Conservation (phyloP, 306 rosid species). For the Nissolia schottii region DNA sequence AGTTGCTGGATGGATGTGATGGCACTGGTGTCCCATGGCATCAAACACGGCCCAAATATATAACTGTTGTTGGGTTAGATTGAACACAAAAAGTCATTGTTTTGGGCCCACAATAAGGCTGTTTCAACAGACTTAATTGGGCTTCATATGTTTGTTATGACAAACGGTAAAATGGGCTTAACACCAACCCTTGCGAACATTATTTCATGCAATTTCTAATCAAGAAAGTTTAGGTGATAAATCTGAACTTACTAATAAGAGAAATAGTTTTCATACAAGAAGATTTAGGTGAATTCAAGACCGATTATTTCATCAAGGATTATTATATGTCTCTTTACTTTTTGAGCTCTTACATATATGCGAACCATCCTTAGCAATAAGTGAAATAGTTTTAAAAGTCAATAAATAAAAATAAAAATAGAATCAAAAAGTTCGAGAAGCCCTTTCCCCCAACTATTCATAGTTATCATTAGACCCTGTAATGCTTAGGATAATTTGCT, state of each 20-base stretch:
- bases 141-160: not conserved
- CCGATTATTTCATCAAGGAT: too few species aligned
- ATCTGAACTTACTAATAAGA: not conserved
- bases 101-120: not conserved
- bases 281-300: too few species aligned
- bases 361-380: too few species aligned
- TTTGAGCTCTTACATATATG: too few species aligned
- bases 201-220: not conserved
- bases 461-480: not conserved
- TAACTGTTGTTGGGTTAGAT: not conserved
- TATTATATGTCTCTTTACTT: too few species aligned
- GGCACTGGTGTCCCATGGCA: not conserved
- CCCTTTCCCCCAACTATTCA: not conserved
- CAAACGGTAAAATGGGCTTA: not conserved
- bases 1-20: not conserved
- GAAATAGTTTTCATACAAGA: too few species aligned
- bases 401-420: not conserved
- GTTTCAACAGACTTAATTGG: not conserved
- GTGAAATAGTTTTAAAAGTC: not conserved
- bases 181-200: not conserved
- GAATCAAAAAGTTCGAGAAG: not conserved
- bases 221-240: not conserved
- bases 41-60: not conserved
- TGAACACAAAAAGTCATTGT: not conserved
- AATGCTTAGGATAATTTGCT: not conserved